Conservation (phyloP, 163 green algal species). For the Volvox carteri region DNA sequence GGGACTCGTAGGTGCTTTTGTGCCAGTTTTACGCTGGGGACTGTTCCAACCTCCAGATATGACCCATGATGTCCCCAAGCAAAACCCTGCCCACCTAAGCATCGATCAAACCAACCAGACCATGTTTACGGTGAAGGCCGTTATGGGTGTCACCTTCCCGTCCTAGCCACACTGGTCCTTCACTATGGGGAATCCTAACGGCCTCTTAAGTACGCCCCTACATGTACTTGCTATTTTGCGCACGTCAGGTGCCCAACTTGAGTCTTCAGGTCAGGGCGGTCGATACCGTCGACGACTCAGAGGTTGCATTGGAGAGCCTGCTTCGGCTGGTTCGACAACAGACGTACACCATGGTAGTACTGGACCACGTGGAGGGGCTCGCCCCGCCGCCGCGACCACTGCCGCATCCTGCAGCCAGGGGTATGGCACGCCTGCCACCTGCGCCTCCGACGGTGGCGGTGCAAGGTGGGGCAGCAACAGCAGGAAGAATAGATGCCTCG, state of each 20-base stretch:
- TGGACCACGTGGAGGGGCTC: slow-evolving; percentile 25
- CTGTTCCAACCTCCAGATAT: too few species aligned
- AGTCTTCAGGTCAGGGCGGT: background rate
- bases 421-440: background rate
- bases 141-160: too few species aligned
- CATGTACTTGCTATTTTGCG: too few species aligned
- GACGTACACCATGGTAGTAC: slow-evolving; percentile 16
- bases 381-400: slow-evolving; percentile 25
- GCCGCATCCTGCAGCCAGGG: background rate
- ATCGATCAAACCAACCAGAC: too few species aligned
- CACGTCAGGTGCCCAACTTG: slow-evolving; percentile 23
- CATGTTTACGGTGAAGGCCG: too few species aligned
- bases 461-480: background rate
- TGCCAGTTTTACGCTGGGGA: too few species aligned
- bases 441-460: background rate
- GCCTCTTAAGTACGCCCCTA: too few species aligned
- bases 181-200: too few species aligned
- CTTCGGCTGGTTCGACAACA: slow-evolving; percentile 10
- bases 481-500: background rate
- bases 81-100: too few species aligned
- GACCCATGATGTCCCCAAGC: too few species aligned
- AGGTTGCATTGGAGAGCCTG: background rate
- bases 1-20: too few species aligned
- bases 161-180: too few species aligned
- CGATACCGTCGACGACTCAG: background rate